Evolutionary conservation across 306 rosid genomes (phyloP).

Genomic region (Ochetophila trinervis): DNA sequence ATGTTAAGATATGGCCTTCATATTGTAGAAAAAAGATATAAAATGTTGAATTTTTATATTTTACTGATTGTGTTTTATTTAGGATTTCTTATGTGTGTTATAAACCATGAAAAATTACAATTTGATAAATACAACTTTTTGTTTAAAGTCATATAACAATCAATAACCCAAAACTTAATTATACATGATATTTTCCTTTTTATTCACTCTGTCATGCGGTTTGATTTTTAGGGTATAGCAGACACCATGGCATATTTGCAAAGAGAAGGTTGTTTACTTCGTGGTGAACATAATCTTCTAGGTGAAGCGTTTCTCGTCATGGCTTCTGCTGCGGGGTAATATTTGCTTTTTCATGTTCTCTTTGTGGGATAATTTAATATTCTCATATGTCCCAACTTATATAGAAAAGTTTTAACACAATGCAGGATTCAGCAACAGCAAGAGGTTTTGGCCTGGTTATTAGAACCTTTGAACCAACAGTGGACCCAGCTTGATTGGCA

Average conservation of each 20-base stretch:
- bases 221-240: conserved; percentile 72
- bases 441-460: conserved; percentile 92
- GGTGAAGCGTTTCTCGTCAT: conserved; percentile 98
- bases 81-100: no score
- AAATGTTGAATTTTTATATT: no score
- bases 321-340: conserved; percentile 98
- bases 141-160: not conserved
- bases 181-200: conserved; percentile 15
- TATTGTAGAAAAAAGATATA: no score
- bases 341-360: conserved; percentile 14
- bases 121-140: not conserved
- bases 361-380: not conserved
- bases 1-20: no score
- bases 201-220: conserved; percentile 32
- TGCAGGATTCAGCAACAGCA: conserved; percentile 92
- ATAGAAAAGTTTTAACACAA: conserved; percentile 28
- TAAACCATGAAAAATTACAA: no score
- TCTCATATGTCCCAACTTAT: conserved; percentile 14
- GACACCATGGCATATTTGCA: conserved; percentile 83
- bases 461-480: conserved; percentile 84
- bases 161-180: not conserved
- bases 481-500: conserved; percentile 94
- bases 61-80: no score
- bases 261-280: conserved; percentile 82
- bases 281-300: conserved; percentile 91